phyloP scores from a whole-genome alignment of 139 green algal genomes.

The Dunaliella primolecta region DNA sequence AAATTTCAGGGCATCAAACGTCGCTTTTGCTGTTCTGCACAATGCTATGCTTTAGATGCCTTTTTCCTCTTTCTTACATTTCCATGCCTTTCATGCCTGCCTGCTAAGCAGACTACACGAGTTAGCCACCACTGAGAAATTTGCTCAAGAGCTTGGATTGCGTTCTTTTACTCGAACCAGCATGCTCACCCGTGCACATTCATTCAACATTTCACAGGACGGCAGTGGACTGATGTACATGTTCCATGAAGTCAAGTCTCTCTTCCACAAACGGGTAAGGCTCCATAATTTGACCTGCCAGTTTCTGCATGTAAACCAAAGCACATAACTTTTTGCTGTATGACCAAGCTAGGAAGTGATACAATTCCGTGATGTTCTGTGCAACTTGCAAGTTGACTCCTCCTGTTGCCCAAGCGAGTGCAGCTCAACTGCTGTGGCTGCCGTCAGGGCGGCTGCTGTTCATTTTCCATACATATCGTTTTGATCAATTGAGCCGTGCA shows the following conservation, averaged over 20 bases:
- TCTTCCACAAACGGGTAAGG: slow-evolving; percentile 9
- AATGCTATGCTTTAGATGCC: no score
- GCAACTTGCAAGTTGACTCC: neutral
- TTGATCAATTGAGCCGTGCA: neutral
- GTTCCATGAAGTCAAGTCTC: slow-evolving; percentile 45
- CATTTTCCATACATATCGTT: neutral
- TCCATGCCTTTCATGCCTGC: no score
- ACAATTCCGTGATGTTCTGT: neutral
- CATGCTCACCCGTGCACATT: no score
- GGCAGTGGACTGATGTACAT: slow-evolving; percentile 15
- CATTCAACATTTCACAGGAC: no score
- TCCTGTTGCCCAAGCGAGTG: neutral
- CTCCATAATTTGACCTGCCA: neutral
- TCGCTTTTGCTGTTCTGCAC: no score
- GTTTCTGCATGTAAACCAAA: neutral
- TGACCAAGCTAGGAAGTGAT: neutral
- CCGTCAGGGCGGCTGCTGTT: neutral
- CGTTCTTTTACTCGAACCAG: no score
- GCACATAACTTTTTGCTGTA: neutral
- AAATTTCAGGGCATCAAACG: no score
- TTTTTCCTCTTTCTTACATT: no score
- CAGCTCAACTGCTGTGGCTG: neutral
- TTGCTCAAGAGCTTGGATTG: no score
- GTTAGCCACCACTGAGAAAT: no score
- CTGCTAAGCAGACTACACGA: no score